A percentile compares a stretch with the other conserved stretches of the same genome.
phyloP scores from a whole-genome alignment of 352 stramenopile genomes.

The Halophytophthora batemanensis region DNA sequence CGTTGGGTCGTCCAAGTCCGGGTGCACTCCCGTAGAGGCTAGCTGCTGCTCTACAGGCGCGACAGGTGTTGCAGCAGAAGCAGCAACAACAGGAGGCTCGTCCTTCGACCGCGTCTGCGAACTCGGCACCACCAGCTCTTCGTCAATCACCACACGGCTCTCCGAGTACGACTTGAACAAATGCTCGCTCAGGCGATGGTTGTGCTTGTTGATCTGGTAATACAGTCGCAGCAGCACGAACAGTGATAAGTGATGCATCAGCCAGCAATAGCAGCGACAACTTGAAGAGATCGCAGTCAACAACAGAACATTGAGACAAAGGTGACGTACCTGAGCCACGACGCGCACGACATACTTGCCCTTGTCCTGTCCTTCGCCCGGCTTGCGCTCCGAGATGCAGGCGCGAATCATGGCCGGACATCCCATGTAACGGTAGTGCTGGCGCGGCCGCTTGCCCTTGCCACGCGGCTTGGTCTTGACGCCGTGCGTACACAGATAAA shows the following conservation, averaged over 20 bases:
- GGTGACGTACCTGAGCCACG: conserved; percentile 50
- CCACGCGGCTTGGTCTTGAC: conserved; percentile 82
- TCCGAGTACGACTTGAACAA: conserved; percentile 87
- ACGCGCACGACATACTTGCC: conserved; percentile 83
- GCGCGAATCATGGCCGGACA: conserved; percentile 82
- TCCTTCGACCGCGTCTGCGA: conserved; percentile 47
- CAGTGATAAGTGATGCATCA: background rate
- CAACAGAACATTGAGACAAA: background rate
- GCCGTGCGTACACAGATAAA: conserved; percentile 81
- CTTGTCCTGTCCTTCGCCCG: conserved; percentile 47
- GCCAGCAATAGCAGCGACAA: too few species aligned
- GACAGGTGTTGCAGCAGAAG: conserved; percentile 10
- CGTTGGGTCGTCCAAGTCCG: conserved; percentile 51
- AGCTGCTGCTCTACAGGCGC: conserved; percentile 34
- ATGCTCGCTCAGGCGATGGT: conserved; percentile 82
- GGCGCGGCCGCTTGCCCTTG: conserved; percentile 73
- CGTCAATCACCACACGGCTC: conserved; percentile 82
- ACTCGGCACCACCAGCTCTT: conserved; percentile 62
- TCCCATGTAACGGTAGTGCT: conserved; percentile 84
- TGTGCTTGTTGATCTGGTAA: conserved; percentile 76
- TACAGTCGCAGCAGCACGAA: background rate
- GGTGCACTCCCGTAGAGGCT: conserved; percentile 11
- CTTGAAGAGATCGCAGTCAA: background rate
- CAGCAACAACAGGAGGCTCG: conserved; percentile 20
- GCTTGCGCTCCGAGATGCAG: conserved; percentile 78